Evolutionary conservation across 2,329 filamentous ascomycete genomes (phyloP).

Genomic region (Xylaria sp.): DNA sequence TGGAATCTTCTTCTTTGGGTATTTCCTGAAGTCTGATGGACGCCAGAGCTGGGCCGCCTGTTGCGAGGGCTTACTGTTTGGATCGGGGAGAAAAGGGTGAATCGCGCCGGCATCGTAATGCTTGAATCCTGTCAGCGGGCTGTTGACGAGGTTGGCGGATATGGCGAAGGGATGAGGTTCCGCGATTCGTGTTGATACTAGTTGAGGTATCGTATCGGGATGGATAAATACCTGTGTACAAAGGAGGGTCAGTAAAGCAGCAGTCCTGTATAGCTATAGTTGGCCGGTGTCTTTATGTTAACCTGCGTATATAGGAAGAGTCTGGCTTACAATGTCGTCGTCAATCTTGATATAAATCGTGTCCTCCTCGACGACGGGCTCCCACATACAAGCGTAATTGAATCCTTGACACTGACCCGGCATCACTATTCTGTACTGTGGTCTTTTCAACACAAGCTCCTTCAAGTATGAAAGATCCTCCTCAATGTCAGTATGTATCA

Average conservation of each 20-base stretch:
- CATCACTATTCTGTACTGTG: constrained; percentile 45
- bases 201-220: constrained; percentile 53
- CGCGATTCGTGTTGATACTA: constrained; percentile 57
- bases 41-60: constrained; percentile 46
- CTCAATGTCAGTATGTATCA: constrained; percentile 48
- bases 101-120: constrained; percentile 60
- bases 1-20: constrained; percentile 29
- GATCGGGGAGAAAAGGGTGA: constrained; percentile 59
- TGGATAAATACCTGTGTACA: constrained; percentile 39
- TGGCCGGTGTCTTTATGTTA: not conserved
- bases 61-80: constrained; percentile 35
- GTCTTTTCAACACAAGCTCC: constrained; percentile 44
- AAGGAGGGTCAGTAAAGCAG: constrained; percentile 5
- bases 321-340: constrained; percentile 49
- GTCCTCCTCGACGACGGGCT: constrained; percentile 40
- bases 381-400: constrained; percentile 46
- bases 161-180: constrained; percentile 57
- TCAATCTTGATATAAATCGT: constrained; percentile 53
- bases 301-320: not conserved
- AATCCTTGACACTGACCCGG: constrained; percentile 43
- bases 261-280: not conserved
- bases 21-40: constrained; percentile 40
- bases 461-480: constrained; percentile 49
- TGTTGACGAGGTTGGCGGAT: constrained; percentile 63
- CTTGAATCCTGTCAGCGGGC: constrained; percentile 58